A percentile compares a stretch with the other conserved stretches of the same genome.
phyloP scores from a whole-genome alignment of 2,329 filamentous ascomycete genomes.

The Thielaviopsis euricoi region DNA sequence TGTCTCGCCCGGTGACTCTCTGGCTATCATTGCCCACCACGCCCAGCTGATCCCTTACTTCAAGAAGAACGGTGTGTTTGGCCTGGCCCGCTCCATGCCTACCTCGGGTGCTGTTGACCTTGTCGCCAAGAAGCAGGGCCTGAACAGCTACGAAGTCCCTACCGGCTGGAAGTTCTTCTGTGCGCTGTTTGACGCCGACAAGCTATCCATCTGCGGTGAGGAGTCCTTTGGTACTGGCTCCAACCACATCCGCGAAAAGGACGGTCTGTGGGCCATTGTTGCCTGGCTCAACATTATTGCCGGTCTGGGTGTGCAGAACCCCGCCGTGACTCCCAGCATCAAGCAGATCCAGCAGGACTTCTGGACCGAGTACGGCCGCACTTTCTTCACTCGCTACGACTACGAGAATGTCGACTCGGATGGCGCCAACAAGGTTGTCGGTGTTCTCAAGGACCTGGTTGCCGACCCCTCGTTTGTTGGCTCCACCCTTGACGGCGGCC shows the following conservation, averaged over 20 bases:
- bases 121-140: constrained; percentile 83
- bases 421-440: constrained; percentile 79
- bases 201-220: constrained; percentile 96
- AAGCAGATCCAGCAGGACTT: constrained; percentile 93
- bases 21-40: constrained; percentile 96
- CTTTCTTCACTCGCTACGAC: constrained; percentile 98
- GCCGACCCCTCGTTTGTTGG: constrained; percentile 60
- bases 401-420: constrained; percentile 91
- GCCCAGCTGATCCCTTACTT: constrained; percentile 96
- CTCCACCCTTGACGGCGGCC: constrained; percentile 60
- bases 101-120: constrained; percentile 91
- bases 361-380: constrained; percentile 90
- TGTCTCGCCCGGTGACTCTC: constrained; percentile 89
- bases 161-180: constrained; percentile 99
- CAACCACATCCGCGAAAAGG: constrained; percentile 98
- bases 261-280: constrained; percentile 91
- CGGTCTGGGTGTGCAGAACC: constrained; percentile 69
- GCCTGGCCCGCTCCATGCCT: constrained; percentile 92
- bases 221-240: constrained; percentile 96
- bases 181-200: constrained; percentile 81
- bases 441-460: constrained; percentile 63
- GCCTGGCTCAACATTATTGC: constrained; percentile 99
- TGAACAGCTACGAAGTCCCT: constrained; percentile 88
- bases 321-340: constrained; percentile 73
- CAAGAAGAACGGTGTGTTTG: constrained; percentile 90